Conservation (phyloP, 768 basidiomycete genomes). For the Auriscalpium vulgare region DNA sequence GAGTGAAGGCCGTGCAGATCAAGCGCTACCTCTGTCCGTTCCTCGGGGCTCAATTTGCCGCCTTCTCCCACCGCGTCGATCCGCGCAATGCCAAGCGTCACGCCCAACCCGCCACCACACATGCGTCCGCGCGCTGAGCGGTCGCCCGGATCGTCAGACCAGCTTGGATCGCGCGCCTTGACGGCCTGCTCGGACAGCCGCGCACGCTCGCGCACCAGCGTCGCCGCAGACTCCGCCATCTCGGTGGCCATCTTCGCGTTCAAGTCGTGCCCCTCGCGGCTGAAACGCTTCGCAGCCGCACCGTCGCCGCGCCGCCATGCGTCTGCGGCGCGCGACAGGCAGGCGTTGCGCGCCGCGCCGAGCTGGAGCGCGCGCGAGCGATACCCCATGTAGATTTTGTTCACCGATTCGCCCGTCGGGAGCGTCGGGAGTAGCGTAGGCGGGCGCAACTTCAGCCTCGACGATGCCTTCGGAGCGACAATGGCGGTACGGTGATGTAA, state of each 20-base stretch:
- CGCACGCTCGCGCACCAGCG: constrained; percentile 77
- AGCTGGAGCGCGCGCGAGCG: constrained; percentile 84
- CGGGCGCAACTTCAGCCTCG: constrained; percentile 75
- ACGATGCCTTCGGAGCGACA: constrained; percentile 74
- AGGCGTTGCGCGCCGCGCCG: constrained; percentile 90
- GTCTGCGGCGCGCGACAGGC: constrained; percentile 89
- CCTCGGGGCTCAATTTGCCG: constrained; percentile 61
- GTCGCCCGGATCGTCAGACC: constrained; percentile 84
- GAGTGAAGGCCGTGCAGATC: constrained; percentile 94
- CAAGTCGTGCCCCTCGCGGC: constrained; percentile 86
- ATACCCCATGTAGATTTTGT: constrained; percentile 80
- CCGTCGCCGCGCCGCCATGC: constrained; percentile 96
- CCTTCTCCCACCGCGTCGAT: constrained; percentile 42
- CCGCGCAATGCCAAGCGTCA: constrained; percentile 79
- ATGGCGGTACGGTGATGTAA: constrained; percentile 60
- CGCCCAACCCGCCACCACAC: constrained; percentile 78
- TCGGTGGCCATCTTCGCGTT: constrained; percentile 88
- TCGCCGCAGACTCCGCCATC: constrained; percentile 77
- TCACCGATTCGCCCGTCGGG: constrained; percentile 75
- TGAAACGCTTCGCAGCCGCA: constrained; percentile 90
- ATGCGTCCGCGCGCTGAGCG: constrained; percentile 62
- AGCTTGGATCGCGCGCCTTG: constrained; percentile 54
- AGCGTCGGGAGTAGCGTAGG: constrained; percentile 84
- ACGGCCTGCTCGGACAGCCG: constrained; percentile 71
- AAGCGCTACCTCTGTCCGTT: constrained; percentile 80